Evolutionary conservation across 129 eudicot species (phyloP).

Genomic region (Chrysanthemum lavandulifolium): DNA sequence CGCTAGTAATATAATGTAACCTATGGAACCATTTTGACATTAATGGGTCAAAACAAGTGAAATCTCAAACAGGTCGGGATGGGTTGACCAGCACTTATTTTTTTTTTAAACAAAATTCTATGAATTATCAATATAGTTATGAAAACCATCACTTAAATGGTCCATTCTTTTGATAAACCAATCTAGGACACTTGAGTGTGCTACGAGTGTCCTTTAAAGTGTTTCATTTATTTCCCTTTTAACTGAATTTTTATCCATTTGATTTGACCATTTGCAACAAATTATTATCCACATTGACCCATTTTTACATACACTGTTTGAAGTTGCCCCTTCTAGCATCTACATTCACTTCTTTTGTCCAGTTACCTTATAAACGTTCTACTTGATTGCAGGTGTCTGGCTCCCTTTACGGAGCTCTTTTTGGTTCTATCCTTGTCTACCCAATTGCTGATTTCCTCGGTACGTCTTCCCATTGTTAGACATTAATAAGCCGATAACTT

Average conservation of each 20-base stretch:
- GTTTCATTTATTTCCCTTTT: neutral
- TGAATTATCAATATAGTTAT: too few relatives aligned
- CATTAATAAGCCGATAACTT: neutral
- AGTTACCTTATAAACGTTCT: conserved; percentile 16
- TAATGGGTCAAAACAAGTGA: too few relatives aligned
- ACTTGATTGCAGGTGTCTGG: conserved; percentile 71
- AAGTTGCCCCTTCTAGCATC: neutral
- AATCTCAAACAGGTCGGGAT: neutral
- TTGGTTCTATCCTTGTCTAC: conserved; percentile 85
- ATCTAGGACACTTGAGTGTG: neutral
- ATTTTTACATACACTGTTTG: neutral
- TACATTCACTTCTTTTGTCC: neutral
- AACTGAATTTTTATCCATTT: neutral
- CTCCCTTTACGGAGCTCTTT: conserved; percentile 93
- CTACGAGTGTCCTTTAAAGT: neutral
- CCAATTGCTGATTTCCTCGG: conserved; percentile 93
- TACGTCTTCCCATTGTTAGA: conserved; percentile 25
- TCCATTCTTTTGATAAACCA: too few relatives aligned
- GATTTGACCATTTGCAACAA: neutral
- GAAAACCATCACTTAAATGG: too few relatives aligned
- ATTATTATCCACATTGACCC: neutral
- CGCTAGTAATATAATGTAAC: too few relatives aligned
- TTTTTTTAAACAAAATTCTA: too few relatives aligned
- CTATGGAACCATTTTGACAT: too few relatives aligned
- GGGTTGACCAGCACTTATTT: neutral